Base-by-base conservation (phyloP, 148 eudicot genomes). In the Silene conica region DNA sequence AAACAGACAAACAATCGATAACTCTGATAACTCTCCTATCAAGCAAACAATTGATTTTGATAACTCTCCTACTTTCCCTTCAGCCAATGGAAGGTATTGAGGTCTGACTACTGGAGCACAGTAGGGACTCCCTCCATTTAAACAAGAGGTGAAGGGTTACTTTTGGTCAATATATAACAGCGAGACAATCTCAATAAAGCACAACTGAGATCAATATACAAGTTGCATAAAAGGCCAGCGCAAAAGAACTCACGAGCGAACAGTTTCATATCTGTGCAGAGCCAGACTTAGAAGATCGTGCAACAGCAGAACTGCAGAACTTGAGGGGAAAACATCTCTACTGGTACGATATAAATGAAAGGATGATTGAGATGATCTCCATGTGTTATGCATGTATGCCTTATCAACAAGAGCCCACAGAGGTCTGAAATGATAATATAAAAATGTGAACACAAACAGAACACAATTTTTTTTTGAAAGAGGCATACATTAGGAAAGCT, bases 311-410 rank as follows among this genome's bases (percentile, higher is more conserved):
- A 81, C 74, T 54, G 88, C 87, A 74, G 83, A 83, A 52, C 85
- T 86, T 66, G 99, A 87, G 25, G 99, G 96, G 84, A 76, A 77
- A 52, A 87, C 79, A 76, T 85, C 83, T 52, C 80, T 84, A 74
- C 84, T 87, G 19, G 90, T 85, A 64, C 97, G 91, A 71, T 82
- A 92, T 76, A 90, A 84, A 86, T 95, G 97, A 82, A 86, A 95
- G 67, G 96, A 84, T 82, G 97, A 85, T 59, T 95, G 99, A 71
- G 99, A 95, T 64, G 96, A 81, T 83, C 99, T 87, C 99, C 97
- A 92, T 8, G 96, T 95, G 79, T 75, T 83, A 79, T 92, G 99
- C 99, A 95, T 88, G 79, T 90, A 87, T 68, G 96, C 85, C 86
- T 90, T 95, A 86, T 95, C 99, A 80, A 87, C 84, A 74, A 87